Evolutionary conservation across 192 early-diverging fungal genomes (phyloP).

Genomic region (Radiomyces spectabilis): DNA sequence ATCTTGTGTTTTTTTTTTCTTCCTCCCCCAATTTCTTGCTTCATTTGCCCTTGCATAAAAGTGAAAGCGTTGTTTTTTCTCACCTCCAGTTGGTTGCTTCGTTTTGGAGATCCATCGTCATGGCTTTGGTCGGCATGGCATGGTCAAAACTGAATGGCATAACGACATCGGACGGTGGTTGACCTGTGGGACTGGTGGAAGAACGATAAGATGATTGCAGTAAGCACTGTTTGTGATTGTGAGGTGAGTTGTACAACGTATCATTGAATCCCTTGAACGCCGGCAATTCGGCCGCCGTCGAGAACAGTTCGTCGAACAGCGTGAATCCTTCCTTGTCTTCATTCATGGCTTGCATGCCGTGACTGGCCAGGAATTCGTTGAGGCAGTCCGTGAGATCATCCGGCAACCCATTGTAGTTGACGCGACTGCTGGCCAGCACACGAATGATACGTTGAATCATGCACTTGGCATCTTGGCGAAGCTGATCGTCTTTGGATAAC

Average conservation of each 20-base stretch:
- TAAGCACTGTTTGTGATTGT: not conserved
- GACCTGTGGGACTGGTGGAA: not conserved
- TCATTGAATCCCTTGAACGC: too few species aligned
- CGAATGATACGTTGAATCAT: slow-evolving; percentile 24
- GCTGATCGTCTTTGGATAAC: not conserved
- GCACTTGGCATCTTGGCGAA: not conserved
- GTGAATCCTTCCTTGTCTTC: too few species aligned
- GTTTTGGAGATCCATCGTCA: slow-evolving; percentile 9
- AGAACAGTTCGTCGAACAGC: too few species aligned
- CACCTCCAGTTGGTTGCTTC: slow-evolving; percentile 4
- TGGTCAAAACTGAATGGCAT: not conserved
- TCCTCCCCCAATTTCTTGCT: not conserved
- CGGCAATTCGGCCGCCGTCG: too few species aligned
- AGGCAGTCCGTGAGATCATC: slow-evolving; percentile 23
- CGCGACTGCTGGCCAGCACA: slow-evolving; percentile 3
- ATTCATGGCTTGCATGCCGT: slow-evolving; percentile 5
- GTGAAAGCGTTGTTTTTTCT: not conserved
- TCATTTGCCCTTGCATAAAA: not conserved
- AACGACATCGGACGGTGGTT: not conserved
- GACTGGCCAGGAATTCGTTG: slow-evolving; percentile 13
- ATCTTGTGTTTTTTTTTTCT: not conserved
- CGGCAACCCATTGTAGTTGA: slow-evolving; percentile 22
- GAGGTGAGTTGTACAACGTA: slow-evolving; percentile 11
- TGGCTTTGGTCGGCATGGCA: not conserved
- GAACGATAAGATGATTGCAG: not conserved